Percentiles rank a stretch among this genome's conserved stretches.
These are phyloP conservation scores for Aspergillus biplanus DNA, from an alignment of 495 filamentous ascomycete genomes.

Conservation along the genomic window DNA sequence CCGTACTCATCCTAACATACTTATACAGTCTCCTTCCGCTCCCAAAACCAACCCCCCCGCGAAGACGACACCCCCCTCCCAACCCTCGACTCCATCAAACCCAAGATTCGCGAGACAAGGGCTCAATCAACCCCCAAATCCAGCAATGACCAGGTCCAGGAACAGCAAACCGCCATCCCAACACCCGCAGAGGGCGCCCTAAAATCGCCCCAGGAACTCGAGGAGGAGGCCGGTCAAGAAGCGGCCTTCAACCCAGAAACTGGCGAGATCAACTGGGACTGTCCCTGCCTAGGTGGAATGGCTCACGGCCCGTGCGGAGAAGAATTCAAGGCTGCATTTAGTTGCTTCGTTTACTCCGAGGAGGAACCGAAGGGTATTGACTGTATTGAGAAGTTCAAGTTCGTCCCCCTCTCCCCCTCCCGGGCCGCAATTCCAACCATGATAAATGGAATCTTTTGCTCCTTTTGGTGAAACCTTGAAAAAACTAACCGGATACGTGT, in stretches of 20 bases:
- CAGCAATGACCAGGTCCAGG: background rate
- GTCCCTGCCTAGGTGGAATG: slow-evolving; percentile 97
- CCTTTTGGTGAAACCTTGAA: background rate
- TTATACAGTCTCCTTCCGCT: slow-evolving; percentile 39
- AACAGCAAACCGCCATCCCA: background rate
- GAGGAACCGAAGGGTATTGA: slow-evolving; percentile 99
- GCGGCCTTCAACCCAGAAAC: slow-evolving; percentile 98
- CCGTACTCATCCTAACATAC: background rate
- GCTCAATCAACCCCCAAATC: slow-evolving; percentile 13
- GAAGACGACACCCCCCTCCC: slow-evolving; percentile 37
- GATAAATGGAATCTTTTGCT: background rate
- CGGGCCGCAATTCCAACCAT: too few relatives aligned
- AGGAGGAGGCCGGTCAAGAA: slow-evolving; percentile 80
- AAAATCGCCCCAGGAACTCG: slow-evolving; percentile 58
- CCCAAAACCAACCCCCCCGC: slow-evolving; percentile 27
- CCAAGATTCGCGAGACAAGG: slow-evolving; percentile 43
- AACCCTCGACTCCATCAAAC: slow-evolving; percentile 52
- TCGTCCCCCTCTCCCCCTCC: slow-evolving; percentile 32
- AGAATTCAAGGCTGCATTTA: slow-evolving; percentile 91
- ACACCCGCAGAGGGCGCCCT: slow-evolving; percentile 19
- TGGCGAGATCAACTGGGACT: slow-evolving; percentile 99
- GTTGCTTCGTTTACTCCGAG: slow-evolving; percentile 92
- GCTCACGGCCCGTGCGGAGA: slow-evolving; percentile 94
- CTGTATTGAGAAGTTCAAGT: slow-evolving; percentile 98
- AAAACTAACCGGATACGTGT: background rate